These are phyloP conservation scores for Penstemon newberryi DNA, from an alignment of 257 asterid species.

Conservation along the genomic window DNA sequence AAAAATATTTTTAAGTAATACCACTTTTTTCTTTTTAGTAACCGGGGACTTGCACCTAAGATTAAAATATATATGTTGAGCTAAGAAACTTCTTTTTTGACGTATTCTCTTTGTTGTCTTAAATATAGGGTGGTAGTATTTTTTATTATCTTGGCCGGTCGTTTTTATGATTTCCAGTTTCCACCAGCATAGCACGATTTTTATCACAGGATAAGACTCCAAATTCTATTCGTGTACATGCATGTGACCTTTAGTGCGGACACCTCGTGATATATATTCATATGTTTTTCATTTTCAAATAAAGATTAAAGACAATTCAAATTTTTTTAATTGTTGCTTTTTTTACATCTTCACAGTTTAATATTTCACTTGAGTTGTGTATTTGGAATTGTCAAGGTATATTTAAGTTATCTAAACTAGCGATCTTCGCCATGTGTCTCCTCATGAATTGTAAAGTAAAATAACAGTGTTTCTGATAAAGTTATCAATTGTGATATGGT, in stretches of 20 bases:
- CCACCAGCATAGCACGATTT: constrained; percentile 8
- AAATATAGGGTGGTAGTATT: background rate
- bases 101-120: background rate
- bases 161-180: constrained; percentile 19
- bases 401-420: too few species aligned
- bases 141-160: constrained; percentile 22
- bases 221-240: constrained; percentile 21
- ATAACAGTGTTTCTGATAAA: too few species aligned
- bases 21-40: too few species aligned
- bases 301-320: too few species aligned
- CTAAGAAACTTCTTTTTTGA: background rate
- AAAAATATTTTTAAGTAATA: too few species aligned
- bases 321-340: too few species aligned
- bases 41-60: background rate
- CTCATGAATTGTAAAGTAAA: too few species aligned
- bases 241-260: constrained; percentile 22
- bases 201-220: constrained; percentile 26
- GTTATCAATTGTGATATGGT: too few species aligned
- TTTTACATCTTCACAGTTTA: too few species aligned
- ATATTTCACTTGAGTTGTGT: too few species aligned
- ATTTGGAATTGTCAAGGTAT: too few species aligned
- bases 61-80: background rate
- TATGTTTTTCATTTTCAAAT: constrained; percentile 1
- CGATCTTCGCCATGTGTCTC: too few species aligned
- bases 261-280: background rate